These are phyloP conservation scores for Echria macrotheca DNA, from an alignment of 495 filamentous ascomycete genomes.

Conservation along the genomic window DNA sequence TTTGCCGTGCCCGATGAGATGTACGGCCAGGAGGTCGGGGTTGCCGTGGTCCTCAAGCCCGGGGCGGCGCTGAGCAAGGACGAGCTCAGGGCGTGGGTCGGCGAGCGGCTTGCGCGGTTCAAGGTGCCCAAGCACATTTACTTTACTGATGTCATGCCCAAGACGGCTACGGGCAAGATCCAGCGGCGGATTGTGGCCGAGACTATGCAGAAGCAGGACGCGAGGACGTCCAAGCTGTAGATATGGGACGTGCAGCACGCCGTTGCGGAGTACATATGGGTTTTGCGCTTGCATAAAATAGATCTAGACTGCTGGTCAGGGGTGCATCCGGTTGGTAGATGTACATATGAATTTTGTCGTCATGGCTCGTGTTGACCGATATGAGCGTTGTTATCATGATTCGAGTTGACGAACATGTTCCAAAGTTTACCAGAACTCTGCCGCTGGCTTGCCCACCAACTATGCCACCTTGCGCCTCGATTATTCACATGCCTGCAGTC, in stretches of 20 bases:
- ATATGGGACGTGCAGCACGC: not conserved
- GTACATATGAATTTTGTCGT: too few species aligned
- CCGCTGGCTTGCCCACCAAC: too few species aligned
- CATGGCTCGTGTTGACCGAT: too few species aligned
- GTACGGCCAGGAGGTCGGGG: conserved; percentile 77
- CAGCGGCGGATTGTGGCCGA: conserved; percentile 77
- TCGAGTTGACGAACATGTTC: too few species aligned
- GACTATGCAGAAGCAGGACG: conserved; percentile 59
- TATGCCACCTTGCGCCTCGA: too few species aligned
- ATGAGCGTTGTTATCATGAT: too few species aligned
- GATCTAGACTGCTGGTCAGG: too few species aligned
- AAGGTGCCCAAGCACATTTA: conserved; percentile 86
- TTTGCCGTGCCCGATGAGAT: conserved; percentile 72
- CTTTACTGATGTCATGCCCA: conserved; percentile 75
- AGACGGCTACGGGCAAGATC: conserved; percentile 87
- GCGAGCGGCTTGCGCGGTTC: conserved; percentile 65
- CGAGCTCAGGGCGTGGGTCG: conserved; percentile 62
- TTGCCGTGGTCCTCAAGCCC: conserved; percentile 68
- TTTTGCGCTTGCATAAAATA: too few species aligned
- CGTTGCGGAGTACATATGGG: not conserved
- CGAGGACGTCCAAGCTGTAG: conserved; percentile 36
- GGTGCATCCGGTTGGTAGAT: too few species aligned
- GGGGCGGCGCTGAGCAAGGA: conserved; percentile 46
- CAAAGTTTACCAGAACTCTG: too few species aligned
- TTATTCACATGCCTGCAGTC: too few species aligned